These are phyloP conservation scores for Penicillium fuscoglaucum DNA, from an alignment of 2,329 filamentous ascomycete genomes.

Conservation along the genomic window DNA sequence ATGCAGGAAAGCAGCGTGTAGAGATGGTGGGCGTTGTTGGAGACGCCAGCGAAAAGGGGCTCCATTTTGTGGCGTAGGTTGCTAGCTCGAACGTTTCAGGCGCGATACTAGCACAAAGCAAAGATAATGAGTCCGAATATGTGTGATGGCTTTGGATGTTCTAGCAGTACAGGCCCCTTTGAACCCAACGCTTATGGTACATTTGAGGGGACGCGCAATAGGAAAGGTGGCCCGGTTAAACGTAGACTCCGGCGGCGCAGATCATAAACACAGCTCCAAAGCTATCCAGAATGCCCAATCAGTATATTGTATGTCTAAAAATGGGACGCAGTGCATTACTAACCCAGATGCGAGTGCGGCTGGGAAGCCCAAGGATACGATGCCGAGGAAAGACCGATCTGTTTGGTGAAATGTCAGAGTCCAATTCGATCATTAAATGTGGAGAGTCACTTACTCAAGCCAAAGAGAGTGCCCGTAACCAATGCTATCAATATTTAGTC, in stretches of 20 bases:
- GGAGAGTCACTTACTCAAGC: conserved; percentile 66
- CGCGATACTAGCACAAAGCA: conserved; percentile 7
- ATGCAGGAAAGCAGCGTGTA: conserved; percentile 63
- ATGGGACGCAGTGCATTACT: conserved; percentile 39
- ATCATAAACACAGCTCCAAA: conserved; percentile 98
- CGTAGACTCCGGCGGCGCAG: conserved; percentile 97
- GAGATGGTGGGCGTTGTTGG: conserved; percentile 62
- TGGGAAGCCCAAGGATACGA: conserved; percentile 77
- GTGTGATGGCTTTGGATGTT: conserved; percentile 30
- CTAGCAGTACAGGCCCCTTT: conserved; percentile 36
- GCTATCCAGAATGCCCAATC: conserved; percentile 49
- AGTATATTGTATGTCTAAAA: conserved; percentile 14
- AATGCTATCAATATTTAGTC: conserved; percentile 51
- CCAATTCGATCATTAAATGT: neutral
- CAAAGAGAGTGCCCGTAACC: conserved; percentile 74
- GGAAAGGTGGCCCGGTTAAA: conserved; percentile 56
- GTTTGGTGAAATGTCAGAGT: conserved; percentile 16
- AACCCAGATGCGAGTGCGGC: conserved; percentile 90
- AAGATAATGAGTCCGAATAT: conserved; percentile 7
- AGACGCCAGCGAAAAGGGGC: conserved; percentile 60
- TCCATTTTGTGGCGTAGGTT: conserved; percentile 24
- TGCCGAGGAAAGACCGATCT: conserved; percentile 80
- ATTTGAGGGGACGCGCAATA: conserved; percentile 28
- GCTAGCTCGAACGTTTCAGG: conserved; percentile 5
- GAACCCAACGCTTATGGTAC: conserved; percentile 39